phyloP scores from a whole-genome alignment of 2,329 filamentous ascomycete genomes.

The Stemphylium beticola region DNA sequence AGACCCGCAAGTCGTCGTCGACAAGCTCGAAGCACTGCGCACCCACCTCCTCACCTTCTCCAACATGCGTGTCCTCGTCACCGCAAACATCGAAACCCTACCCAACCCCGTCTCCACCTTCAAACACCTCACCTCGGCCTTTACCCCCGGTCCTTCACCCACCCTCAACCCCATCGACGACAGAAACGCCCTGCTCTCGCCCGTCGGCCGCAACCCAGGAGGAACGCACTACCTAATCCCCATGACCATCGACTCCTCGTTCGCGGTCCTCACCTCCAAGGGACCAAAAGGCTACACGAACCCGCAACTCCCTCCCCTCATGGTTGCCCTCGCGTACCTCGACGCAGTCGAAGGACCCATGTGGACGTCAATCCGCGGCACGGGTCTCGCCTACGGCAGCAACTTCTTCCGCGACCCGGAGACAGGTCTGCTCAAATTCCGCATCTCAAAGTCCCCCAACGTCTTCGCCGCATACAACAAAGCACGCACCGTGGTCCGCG shows the following conservation, averaged over 20 bases:
- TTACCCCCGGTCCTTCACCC: slow-evolving; percentile 56
- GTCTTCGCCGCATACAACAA: slow-evolving; percentile 84
- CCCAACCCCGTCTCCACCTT: slow-evolving; percentile 78
- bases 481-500: slow-evolving; percentile 74
- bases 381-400: slow-evolving; percentile 89
- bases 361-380: slow-evolving; percentile 91
- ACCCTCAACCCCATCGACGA: slow-evolving; percentile 74
- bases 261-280: slow-evolving; percentile 74
- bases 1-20: slow-evolving; percentile 76
- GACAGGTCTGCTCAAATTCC: slow-evolving; percentile 80
- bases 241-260: slow-evolving; percentile 93
- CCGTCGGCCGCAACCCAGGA: slow-evolving; percentile 76
- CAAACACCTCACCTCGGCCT: slow-evolving; percentile 64
- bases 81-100: slow-evolving; percentile 79
- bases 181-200: slow-evolving; percentile 73
- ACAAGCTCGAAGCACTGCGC: slow-evolving; percentile 78
- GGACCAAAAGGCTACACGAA: slow-evolving; percentile 79
- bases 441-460: slow-evolving; percentile 89
- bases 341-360: slow-evolving; percentile 93
- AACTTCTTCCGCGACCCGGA: slow-evolving; percentile 79
- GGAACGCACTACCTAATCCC: slow-evolving; percentile 79
- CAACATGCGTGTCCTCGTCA: slow-evolving; percentile 86
- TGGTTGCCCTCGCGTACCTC: slow-evolving; percentile 89
- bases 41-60: slow-evolving; percentile 78
- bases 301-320: slow-evolving; percentile 78